Base-by-base conservation (phyloP, 2,329 filamentous ascomycete species). In the Diaporthe helianthi region DNA sequence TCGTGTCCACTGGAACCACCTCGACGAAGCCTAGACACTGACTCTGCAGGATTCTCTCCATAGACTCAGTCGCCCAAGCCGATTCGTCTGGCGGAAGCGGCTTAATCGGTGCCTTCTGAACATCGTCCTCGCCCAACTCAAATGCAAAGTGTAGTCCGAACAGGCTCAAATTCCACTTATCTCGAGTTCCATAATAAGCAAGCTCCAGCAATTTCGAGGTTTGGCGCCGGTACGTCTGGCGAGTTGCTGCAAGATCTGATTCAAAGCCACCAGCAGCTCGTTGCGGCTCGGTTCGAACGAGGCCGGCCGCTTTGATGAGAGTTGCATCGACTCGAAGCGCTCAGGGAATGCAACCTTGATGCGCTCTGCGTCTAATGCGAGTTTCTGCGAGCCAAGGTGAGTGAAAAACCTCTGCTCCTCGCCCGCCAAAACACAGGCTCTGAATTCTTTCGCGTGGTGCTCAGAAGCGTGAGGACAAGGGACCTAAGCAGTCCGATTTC, bases 361-460 rank as follows among this genome's bases (percentile, higher is more conserved):
- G 4, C 54, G 54, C 9, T 46, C 54, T 19, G 54, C 29, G 24
- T 29, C 24, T 15, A 60, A 13, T 7, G 54, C 54, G 15, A 60
- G 54, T 0, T 44, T 44, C 8, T n/a, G 36, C 1, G 54, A n/a
- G 7, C 54, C 54, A 10, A 60, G 54, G 4, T 60, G 54, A n/a
- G 54, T 60, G 38, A 60, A 60, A 10, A 60, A 60, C 17, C 54
- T 60, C 54, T 44, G 54, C 24, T 60, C 54, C 38, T 46, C 24
- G 24, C 10, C 24, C 38, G 17, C 54, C 54, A 60, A n/a, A 60
- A 60, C 9, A 60, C 24, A 5, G 36, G 24, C 2, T 60, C 38
- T 13, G 36, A 2, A 22, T 44, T 46, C 13, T n/a, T 38, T 5
- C 13, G 36, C 12, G 51, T 36, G 51, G 24, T n/a, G 36, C 38